Conservation (phyloP, 2,329 filamentous ascomycete genomes). For the Biscogniauxia sp. region DNA sequence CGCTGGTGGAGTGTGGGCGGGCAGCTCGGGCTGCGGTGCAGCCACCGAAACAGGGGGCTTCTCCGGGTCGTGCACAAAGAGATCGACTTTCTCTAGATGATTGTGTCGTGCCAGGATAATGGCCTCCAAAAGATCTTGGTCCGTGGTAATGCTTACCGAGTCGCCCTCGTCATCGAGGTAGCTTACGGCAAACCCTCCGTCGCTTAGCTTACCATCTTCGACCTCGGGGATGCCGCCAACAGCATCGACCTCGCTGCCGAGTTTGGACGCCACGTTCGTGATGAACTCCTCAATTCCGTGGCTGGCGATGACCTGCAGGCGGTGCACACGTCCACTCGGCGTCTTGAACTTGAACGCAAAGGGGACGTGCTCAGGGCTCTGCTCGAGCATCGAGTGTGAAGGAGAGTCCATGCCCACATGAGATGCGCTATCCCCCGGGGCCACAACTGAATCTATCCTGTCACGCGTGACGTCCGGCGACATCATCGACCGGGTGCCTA, state of each 20-base stretch:
- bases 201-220: slow-evolving; percentile 74
- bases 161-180: slow-evolving; percentile 97
- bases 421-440: slow-evolving; percentile 91
- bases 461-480: slow-evolving; percentile 77
- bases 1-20: slow-evolving; percentile 45
- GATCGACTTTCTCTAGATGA: slow-evolving; percentile 86
- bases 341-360: slow-evolving; percentile 99
- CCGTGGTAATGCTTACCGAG: slow-evolving; percentile 93
- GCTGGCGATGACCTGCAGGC: slow-evolving; percentile 78
- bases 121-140: slow-evolving; percentile 88
- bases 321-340: slow-evolving; percentile 88
- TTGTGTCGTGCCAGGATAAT: slow-evolving; percentile 77
- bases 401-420: slow-evolving; percentile 83
- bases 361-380: slow-evolving; percentile 66
- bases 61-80: slow-evolving; percentile 92
- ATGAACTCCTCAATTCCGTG: slow-evolving; percentile 81
- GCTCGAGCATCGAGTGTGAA: slow-evolving; percentile 60
- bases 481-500: slow-evolving; percentile 72
- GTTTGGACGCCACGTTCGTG: slow-evolving; percentile 73
- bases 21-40: slow-evolving; percentile 44
- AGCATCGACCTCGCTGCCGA: slow-evolving; percentile 76
- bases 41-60: slow-evolving; percentile 75
- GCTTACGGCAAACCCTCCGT: slow-evolving; percentile 83
- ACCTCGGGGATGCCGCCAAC: slow-evolving; percentile 79
- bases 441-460: slow-evolving; percentile 71